Evolutionary conservation across 768 basidiomycete genomes (phyloP).

Genomic region (Gymnopilus dilepis): DNA sequence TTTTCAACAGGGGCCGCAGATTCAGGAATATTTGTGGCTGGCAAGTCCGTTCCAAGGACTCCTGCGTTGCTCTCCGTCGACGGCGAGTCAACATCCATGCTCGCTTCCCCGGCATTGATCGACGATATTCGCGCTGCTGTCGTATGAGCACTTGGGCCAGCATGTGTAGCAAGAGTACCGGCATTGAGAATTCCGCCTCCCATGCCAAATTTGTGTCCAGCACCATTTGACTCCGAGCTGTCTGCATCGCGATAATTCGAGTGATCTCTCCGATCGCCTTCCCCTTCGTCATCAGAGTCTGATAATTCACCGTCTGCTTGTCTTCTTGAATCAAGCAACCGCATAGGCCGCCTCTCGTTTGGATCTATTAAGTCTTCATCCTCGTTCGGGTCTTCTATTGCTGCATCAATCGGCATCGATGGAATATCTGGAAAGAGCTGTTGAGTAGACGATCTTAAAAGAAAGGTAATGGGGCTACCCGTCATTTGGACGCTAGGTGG

Average conservation of each 20-base stretch:
- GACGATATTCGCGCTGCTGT: conserved; percentile 55
- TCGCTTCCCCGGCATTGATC: conserved; percentile 27
- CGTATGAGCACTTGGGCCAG: conserved; percentile 75
- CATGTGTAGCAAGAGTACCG: conserved; percentile 62
- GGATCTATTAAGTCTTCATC: conserved; percentile 85
- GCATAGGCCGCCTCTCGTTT: conserved; percentile 76
- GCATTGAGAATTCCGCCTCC: conserved; percentile 76
- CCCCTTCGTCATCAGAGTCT: conserved; percentile 98
- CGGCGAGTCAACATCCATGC: conserved; percentile 52
- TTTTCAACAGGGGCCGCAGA: not conserved
- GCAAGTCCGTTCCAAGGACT: conserved; percentile 11
- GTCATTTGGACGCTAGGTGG: conserved; percentile 94
- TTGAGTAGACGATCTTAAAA: not conserved
- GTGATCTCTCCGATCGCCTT: conserved; percentile 80
- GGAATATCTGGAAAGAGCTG: conserved; percentile 69
- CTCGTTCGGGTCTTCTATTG: conserved; percentile 78
- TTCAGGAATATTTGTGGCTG: not conserved
- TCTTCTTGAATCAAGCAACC: conserved; percentile 78
- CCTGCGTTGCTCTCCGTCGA: conserved; percentile 35
- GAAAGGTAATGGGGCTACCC: conserved; percentile 48
- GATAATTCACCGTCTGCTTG: conserved; percentile 91
- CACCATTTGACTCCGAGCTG: conserved; percentile 49
- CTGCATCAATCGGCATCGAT: conserved; percentile 79
- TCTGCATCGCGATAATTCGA: conserved; percentile 60
- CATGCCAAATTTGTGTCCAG: conserved; percentile 63